Conservation (phyloP, 257 asterid genomes). For the Fraxinus anomala region DNA sequence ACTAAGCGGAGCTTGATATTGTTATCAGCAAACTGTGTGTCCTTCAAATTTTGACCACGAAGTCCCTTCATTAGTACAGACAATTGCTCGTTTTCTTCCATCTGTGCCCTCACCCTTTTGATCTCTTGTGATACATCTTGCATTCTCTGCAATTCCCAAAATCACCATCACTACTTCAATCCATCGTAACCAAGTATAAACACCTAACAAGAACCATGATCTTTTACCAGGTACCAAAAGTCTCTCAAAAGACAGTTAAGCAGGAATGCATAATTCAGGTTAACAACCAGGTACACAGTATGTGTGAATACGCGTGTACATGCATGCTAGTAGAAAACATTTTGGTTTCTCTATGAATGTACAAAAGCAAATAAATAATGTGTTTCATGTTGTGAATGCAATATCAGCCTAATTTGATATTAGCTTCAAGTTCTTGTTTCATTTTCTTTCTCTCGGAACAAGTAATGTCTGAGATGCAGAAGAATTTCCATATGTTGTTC, state of each 20-base stretch:
- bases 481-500: background rate
- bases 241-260: background rate
- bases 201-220: background rate
- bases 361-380: background rate
- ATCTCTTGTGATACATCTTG: conserved; percentile 90
- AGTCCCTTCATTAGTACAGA: conserved; percentile 93
- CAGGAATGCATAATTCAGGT: background rate
- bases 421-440: background rate
- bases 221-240: background rate
- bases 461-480: no score
- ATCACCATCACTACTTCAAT: conserved; percentile 23
- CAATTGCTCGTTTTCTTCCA: conserved; percentile 95
- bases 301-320: background rate
- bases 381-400: background rate
- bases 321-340: background rate
- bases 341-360: background rate
- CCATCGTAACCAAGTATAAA: conserved; percentile 5
- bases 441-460: background rate
- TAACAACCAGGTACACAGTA: background rate
- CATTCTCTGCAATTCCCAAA: conserved; percentile 72
- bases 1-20: conserved; percentile 85
- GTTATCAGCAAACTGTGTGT: conserved; percentile 76
- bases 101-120: conserved; percentile 91
- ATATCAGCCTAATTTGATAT: background rate
- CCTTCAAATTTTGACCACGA: conserved; percentile 89